Base-by-base conservation (phyloP, 148 eudicot species). In the Fagopyrum homotropicum region DNA sequence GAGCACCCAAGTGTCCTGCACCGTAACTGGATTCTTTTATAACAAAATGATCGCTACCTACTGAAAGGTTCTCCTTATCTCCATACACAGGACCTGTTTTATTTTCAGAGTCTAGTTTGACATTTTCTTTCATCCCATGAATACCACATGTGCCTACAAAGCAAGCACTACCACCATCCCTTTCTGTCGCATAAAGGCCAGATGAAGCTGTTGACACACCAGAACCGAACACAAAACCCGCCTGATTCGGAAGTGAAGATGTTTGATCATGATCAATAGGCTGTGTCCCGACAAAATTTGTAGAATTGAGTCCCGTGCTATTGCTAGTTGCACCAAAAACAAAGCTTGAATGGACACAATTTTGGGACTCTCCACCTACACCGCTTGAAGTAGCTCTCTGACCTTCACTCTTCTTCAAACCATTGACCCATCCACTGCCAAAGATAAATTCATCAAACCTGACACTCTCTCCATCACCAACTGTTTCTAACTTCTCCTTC, bases 311-410 rank as follows among this genome's bases (percentile, higher is more conserved):
- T 9, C 22, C 72, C 47, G 44, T 19, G 43, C 17, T 49, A 64
- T 51, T 77, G 45, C 9, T 69, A 60, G 59, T 61, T 29, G 77
- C 74, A 72, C 73, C 64, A 79, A 78, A 78, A 16, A 40, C 72
- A 79, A 79, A 76, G 9, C 72, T 68, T 5, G 48, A 45, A 40
- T 40, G 51, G 72, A 11, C 15, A 48, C 72, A 12, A 70, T 45
- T 45, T 40, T n/a, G 47, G 30, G 44, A 45, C 73, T 7, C 73
- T 16, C 4, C 35, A 45, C 30, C 74, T 45, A 0, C 50, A 45
- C 50, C 22, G 9, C 73, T 48, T 43, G 30, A 44, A 43, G 47
- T 46, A 44, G 29, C 73, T 15, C 50, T 45, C 29, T 69, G 68
- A 61, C 44, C 68, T 9, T 66, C 47, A 66, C 71, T 66, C 17